Evolutionary conservation across 257 asterid genomes (phyloP).

Genomic region (Oldenlandia corymbosa): DNA sequence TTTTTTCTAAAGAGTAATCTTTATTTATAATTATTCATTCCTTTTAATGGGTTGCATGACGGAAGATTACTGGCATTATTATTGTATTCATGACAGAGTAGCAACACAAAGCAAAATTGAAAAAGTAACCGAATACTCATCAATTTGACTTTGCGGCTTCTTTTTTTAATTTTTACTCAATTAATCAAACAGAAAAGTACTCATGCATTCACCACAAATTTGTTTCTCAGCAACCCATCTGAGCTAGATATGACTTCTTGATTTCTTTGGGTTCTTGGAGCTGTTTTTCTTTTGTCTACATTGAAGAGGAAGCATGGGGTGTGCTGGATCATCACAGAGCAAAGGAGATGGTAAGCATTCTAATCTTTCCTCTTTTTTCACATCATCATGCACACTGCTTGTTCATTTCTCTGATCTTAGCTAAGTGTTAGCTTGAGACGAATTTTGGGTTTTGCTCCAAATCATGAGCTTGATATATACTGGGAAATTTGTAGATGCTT

Average conservation of each 20-base stretch:
- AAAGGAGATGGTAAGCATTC: conserved; percentile 41
- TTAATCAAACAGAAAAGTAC: not conserved
- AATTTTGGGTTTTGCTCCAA: not conserved
- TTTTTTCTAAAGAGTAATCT: not conserved
- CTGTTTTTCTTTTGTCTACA: not conserved
- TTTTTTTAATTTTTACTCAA: conserved; percentile 5
- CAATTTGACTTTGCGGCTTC: conserved; percentile 12
- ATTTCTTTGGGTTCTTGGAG: not conserved
- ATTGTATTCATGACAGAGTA: conserved; percentile 12
- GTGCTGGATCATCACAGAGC: conserved; percentile 62
- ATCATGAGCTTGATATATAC: not conserved
- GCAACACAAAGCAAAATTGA: conserved; percentile 2
- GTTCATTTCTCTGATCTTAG: too few species aligned
- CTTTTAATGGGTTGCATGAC: conserved; percentile 8
- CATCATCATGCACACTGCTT: not conserved
- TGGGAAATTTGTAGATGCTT: not conserved
- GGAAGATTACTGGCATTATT: conserved; percentile 8
- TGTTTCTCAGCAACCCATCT: not conserved
- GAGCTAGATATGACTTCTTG: not conserved
- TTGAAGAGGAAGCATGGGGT: conserved; percentile 55
- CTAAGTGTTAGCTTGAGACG: too few species aligned
- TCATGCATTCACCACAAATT: conserved; percentile 9
- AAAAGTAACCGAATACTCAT: conserved; percentile 12
- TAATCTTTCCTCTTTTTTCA: not conserved
- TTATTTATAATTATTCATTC: conserved; percentile 1